Evolutionary conservation across 768 basidiomycete species (phyloP).

Genomic region (Xanthoconium purpureum): DNA sequence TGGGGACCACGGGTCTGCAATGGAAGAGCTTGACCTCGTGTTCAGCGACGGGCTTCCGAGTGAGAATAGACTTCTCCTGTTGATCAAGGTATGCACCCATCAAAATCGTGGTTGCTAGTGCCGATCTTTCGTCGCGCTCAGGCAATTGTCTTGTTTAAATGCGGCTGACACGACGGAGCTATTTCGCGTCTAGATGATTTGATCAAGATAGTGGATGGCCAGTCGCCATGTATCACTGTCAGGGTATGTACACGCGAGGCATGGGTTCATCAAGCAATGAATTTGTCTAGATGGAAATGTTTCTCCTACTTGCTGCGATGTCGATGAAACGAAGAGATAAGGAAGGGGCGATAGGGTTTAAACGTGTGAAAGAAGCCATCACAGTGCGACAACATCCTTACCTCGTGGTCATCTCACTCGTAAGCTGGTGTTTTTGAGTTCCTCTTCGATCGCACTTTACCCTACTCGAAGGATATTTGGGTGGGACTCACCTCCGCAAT

Average conservation of each 20-base stretch:
- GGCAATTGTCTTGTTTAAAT: slow-evolving; percentile 7
- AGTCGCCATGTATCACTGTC: neutral
- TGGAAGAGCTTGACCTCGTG: slow-evolving; percentile 7
- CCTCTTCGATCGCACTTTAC: neutral
- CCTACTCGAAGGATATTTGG: neutral
- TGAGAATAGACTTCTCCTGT: neutral
- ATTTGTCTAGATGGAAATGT: slow-evolving; percentile 1
- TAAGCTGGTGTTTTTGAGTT: neutral
- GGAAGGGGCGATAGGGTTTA: neutral
- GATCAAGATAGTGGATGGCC: neutral
- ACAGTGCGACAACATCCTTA: neutral
- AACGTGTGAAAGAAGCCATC: neutral
- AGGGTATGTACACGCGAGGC: neutral
- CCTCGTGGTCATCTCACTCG: slow-evolving; percentile 3
- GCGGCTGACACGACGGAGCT: neutral
- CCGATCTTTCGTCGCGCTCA: neutral
- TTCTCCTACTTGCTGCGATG: neutral
- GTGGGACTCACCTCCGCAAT: neutral
- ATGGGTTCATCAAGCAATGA: no score
- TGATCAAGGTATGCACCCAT: slow-evolving; percentile 4
- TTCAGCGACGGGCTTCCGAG: neutral
- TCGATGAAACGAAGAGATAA: neutral
- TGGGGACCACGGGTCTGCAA: neutral
- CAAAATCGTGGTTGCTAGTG: neutral
- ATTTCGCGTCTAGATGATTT: slow-evolving; percentile 3